Evolutionary conservation across 1,139 yeast genomes (phyloP), one percentile per base, ranked within the genome.

Genomic region (Lodderomyces parapsilosis): DNA sequence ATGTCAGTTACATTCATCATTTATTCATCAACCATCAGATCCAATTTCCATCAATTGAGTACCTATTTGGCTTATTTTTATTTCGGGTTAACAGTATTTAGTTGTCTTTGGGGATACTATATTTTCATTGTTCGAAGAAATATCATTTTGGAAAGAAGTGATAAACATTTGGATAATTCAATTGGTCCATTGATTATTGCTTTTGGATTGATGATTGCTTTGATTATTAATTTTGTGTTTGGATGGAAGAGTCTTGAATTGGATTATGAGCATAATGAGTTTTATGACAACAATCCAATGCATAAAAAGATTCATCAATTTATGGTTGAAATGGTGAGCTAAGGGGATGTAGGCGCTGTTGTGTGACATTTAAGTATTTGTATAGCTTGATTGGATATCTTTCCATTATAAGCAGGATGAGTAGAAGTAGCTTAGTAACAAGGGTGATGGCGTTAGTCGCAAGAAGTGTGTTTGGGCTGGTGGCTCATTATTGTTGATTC

Each of bases 41-140:
- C 91, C 2, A 78, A 82, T 54, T 80, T 76, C 55, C 74, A 77
- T 28, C 50, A 56, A 4, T 56, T 85, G 42, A 86, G 96, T 1
- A 69, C 74, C 36, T 59, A 66, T 46, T 71, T 91, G 56, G 96
- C 98, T 0, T 88, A 86, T 60, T 64, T 83, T 40, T 85, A 91
- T 65, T 91, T 93, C 63, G 83, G 64, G 1, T 71, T 93, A 55
- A 89, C 98, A 1, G 53, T 93, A 24, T 89, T 91, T 60, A 75
- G 89, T 38, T 93, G 95, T 40, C 54, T 81, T 32, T 93, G 99
- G 99, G 96, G 96, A 18, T 93, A 89, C 66, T 76, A 72, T 52
- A 80, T 85, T 44, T 93, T 87, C 65, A 67, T 79, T 61, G 74
- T 71, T 52, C 80, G 99, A 60, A 72, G 93, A 54, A 75, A 73